These are phyloP conservation scores for Barnettozyma siamensis DNA, from an alignment of 805 yeast species.

Conservation along the genomic window DNA sequence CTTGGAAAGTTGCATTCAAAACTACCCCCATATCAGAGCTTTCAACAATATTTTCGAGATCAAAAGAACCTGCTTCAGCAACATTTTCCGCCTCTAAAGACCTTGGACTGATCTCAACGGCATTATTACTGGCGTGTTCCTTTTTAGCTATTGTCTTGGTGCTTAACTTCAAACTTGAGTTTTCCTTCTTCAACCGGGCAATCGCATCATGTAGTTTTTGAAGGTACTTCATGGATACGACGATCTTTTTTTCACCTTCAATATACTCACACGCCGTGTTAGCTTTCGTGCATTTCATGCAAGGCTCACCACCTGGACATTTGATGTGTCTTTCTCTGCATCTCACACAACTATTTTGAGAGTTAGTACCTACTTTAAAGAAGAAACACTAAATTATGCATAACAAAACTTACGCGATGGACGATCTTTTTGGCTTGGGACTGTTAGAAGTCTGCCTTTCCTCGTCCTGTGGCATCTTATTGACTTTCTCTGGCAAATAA, in stretches of 20 bases:
- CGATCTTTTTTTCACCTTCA: conserved; percentile 67
- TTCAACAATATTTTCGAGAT: conserved; percentile 17
- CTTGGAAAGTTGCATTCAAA: conserved; percentile 22
- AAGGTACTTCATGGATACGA: conserved; percentile 65
- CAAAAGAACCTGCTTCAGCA: background rate
- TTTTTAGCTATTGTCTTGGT: conserved; percentile 9
- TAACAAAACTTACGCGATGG: conserved; percentile 18
- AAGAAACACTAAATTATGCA: background rate
- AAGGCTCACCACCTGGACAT: conserved; percentile 76
- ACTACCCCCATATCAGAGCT: conserved; percentile 20
- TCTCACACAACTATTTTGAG: conserved; percentile 39
- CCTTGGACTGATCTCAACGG: background rate
- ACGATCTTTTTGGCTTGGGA: conserved; percentile 19
- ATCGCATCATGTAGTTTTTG: conserved; percentile 64
- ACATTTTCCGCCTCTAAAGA: background rate
- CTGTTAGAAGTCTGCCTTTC: conserved; percentile 12
- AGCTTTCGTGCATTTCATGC: conserved; percentile 53
- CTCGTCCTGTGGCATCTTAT: background rate
- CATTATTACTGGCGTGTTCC: background rate
- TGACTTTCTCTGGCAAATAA: background rate
- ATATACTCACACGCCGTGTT: conserved; percentile 60
- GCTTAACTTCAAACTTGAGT: conserved; percentile 45
- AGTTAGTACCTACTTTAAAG: conserved; percentile 1
- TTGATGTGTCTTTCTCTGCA: conserved; percentile 69
- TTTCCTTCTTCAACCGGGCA: conserved; percentile 58